phyloP scores from a whole-genome alignment of 768 basidiomycete genomes.

The Pisolithus marmoratus region DNA sequence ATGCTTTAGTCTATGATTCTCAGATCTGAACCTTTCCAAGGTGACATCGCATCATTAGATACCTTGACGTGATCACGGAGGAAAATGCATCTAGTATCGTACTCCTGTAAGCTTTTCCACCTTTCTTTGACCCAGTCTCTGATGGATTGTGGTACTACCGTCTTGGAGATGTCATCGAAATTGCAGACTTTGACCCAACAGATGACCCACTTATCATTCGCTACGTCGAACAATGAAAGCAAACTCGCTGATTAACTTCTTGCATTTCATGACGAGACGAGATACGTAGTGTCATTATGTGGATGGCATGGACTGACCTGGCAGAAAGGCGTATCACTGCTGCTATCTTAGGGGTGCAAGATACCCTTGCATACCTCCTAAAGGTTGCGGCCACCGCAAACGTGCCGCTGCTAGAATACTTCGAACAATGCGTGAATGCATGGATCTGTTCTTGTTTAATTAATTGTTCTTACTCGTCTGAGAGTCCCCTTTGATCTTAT shows the following conservation, averaged over 20 bases:
- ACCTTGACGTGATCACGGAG: slow-evolving; percentile 8
- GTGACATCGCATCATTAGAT: slow-evolving; percentile 10
- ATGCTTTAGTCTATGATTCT: slow-evolving; percentile 8
- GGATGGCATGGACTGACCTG: too few relatives aligned
- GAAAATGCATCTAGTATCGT: slow-evolving; percentile 9
- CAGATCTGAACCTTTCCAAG: slow-evolving; percentile 12
- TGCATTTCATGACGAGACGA: too few relatives aligned
- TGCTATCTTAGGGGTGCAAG: slow-evolving; percentile 3
- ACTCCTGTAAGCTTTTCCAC: slow-evolving; percentile 4
- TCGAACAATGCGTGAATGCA: too few relatives aligned
- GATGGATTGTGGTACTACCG: too few relatives aligned
- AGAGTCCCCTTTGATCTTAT: too few relatives aligned
- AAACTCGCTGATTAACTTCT: too few relatives aligned
- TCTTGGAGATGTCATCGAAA: too few relatives aligned
- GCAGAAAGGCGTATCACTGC: too few relatives aligned
- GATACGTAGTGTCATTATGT: background rate
- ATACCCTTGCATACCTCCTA: slow-evolving; percentile 9
- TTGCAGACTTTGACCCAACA: slow-evolving; percentile 9
- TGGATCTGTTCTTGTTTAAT: too few relatives aligned
- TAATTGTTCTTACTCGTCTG: too few relatives aligned
- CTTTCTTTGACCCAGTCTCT: background rate
- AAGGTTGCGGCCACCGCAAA: too few relatives aligned
- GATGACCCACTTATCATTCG: slow-evolving; percentile 15
- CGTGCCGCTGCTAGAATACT: too few relatives aligned
- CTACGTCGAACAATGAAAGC: slow-evolving; percentile 7